phyloP scores from a whole-genome alignment of 805 yeast genomes.

The Yarrowia yakushimensis region DNA sequence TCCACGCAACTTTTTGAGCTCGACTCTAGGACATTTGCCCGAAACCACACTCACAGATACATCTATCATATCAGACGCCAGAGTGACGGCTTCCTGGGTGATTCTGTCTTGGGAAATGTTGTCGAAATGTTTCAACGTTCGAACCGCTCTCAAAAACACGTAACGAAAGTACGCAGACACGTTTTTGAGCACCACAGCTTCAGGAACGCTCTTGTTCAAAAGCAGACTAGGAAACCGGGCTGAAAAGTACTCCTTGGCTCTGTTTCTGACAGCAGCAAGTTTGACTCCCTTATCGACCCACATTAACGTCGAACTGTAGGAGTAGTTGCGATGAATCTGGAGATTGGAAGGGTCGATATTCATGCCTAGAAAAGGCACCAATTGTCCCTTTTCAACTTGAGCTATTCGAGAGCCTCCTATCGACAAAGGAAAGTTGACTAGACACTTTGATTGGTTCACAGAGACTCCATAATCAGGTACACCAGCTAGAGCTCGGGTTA shows the following conservation, averaged over 20 bases:
- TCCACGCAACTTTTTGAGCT: not conserved
- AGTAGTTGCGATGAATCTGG: not conserved
- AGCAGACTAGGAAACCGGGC: not conserved
- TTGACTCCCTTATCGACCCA: slow-evolving; percentile 15
- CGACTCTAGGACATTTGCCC: not conserved
- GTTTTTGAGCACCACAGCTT: not conserved
- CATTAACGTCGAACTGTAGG: not conserved
- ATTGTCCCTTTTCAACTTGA: not conserved
- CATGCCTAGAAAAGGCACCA: not conserved
- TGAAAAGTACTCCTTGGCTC: not conserved
- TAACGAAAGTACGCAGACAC: not conserved
- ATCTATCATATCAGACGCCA: not conserved
- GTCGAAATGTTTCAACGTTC: not conserved
- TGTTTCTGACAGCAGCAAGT: not conserved
- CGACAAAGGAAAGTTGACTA: not conserved
- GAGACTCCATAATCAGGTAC: not conserved
- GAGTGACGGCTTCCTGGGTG: not conserved
- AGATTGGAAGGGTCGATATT: not conserved
- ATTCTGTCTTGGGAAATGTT: not conserved
- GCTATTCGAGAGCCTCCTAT: not conserved
- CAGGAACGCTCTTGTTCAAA: not conserved
- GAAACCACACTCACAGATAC: not conserved
- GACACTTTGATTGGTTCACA: not conserved
- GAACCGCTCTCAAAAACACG: not conserved
- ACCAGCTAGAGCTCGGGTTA: not conserved